Evolutionary conservation across 1,284 basidiomycete genomes (phyloP).

Genomic region (Ganoderma boninense): DNA sequence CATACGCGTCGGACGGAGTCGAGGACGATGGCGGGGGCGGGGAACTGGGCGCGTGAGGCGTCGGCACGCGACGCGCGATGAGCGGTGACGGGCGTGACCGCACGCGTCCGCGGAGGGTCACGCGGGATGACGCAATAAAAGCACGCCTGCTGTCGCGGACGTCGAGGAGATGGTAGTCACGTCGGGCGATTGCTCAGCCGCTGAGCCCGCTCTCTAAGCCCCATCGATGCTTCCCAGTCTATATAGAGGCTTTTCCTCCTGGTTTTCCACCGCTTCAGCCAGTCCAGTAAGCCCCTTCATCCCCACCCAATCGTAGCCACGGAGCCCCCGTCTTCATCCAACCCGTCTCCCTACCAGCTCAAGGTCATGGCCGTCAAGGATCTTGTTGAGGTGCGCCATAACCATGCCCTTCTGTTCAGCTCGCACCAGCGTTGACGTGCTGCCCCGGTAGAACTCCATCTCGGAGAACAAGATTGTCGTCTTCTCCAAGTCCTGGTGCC

Average conservation of each 20-base stretch:
- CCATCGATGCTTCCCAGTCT: slow-evolving; percentile 37
- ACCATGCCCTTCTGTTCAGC: not conserved
- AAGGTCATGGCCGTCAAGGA: slow-evolving; percentile 49
- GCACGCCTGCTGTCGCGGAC: not conserved
- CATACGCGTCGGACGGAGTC: not conserved
- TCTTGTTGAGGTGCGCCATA: slow-evolving; percentile 49
- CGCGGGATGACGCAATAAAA: slow-evolving; percentile 30
- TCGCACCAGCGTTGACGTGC: not conserved
- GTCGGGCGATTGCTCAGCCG: slow-evolving; percentile 25
- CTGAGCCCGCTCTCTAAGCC: not conserved
- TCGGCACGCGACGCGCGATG: slow-evolving; percentile 14
- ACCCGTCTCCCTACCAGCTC: slow-evolving; percentile 48
- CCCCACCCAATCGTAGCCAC: slow-evolving; percentile 21
- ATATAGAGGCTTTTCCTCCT: slow-evolving; percentile 36
- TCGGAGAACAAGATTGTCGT: slow-evolving; percentile 66
- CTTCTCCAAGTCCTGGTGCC: slow-evolving; percentile 75
- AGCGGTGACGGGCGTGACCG: slow-evolving; percentile 21
- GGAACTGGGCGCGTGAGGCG: not conserved
- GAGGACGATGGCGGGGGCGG: slow-evolving; percentile 3
- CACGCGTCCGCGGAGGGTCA: slow-evolving; percentile 18
- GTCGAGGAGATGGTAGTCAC: not conserved
- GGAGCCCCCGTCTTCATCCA: slow-evolving; percentile 45
- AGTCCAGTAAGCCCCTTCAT: slow-evolving; percentile 39
- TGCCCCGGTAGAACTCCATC: slow-evolving; percentile 56
- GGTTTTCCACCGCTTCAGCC: slow-evolving; percentile 29